Conservation (phyloP, 1,139 yeast genomes). For the Fermentozyma sake region DNA sequence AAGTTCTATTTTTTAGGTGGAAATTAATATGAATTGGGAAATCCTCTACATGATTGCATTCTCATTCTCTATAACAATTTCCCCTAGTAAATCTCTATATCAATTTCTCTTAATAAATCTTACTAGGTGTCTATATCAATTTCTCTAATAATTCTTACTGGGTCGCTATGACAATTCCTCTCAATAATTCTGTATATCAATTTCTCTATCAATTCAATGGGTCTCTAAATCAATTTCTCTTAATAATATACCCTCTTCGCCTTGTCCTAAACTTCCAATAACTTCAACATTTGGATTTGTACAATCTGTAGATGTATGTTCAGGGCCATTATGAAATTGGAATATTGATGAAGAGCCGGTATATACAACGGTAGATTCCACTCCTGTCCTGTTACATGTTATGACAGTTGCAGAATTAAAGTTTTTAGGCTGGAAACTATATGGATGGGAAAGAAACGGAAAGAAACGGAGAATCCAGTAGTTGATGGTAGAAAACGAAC, state of each 20-base stretch:
- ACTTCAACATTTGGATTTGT: conserved; percentile 49
- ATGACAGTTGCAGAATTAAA: conserved; percentile 33
- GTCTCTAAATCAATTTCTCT: too few relatives aligned
- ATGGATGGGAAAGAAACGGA: conserved; percentile 52
- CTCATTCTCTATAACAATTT: too few relatives aligned
- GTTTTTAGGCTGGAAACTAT: conserved; percentile 24
- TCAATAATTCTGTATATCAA: too few relatives aligned
- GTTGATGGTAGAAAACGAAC: conserved; percentile 28
- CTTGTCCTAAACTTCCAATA: conserved; percentile 55
- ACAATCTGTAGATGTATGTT: conserved; percentile 19
- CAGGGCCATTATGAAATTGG: conserved; percentile 41
- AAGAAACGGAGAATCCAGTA: conserved; percentile 73
- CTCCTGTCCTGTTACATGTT: conserved; percentile 69
- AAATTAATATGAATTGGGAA: too few relatives aligned
- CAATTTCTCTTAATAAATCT: too few relatives aligned
- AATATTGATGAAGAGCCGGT: conserved; percentile 67
- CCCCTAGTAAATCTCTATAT: too few relatives aligned
- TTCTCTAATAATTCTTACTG: too few relatives aligned
- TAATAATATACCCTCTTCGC: conserved; percentile 56
- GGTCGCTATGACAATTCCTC: too few relatives aligned
- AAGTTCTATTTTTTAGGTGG: too few relatives aligned
- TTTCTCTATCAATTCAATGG: too few relatives aligned
- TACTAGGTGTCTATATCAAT: too few relatives aligned
- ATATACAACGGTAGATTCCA: conserved; percentile 64
- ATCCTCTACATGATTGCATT: too few relatives aligned